A percentile compares a stretch with the other conserved stretches of the same genome.
Evolutionary conservation across 1,139 yeast species (phyloP).

Genomic region (Arxiozyma telluris): DNA sequence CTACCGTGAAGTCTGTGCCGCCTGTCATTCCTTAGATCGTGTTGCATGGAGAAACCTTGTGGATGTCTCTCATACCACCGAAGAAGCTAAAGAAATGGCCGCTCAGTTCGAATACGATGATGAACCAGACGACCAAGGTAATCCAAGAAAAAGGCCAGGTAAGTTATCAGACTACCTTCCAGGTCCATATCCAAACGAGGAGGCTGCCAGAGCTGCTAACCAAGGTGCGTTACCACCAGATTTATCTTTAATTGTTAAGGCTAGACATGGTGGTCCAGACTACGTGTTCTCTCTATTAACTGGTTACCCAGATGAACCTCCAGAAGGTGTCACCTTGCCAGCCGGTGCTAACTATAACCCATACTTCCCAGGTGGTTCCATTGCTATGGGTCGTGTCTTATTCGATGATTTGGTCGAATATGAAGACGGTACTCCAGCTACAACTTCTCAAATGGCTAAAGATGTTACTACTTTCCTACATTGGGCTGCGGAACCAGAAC

Average conservation of each 20-base stretch:
- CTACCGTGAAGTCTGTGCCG: conserved; percentile 97
- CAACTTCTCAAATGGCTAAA: conserved; percentile 99
- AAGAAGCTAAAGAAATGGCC: conserved; percentile 89
- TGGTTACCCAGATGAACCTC: conserved; percentile 98
- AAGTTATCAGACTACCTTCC: conserved; percentile 94
- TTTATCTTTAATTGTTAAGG: conserved; percentile 92
- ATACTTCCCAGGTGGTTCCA: conserved; percentile 99
- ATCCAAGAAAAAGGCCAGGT: conserved; percentile 97
- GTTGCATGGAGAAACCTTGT: conserved; percentile 98
- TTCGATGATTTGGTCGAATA: conserved; percentile 95
- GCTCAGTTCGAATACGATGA: conserved; percentile 97
- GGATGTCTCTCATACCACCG: conserved; percentile 88
- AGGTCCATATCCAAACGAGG: conserved; percentile 93
- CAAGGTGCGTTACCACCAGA: conserved; percentile 99
- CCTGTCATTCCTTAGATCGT: conserved; percentile 95
- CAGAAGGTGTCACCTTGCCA: conserved; percentile 92
- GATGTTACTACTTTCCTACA: conserved; percentile 91
- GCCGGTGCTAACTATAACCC: conserved; percentile 97
- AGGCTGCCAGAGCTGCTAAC: conserved; percentile 99
- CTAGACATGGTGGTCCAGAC: conserved; percentile 98
- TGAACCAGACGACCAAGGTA: conserved; percentile 99
- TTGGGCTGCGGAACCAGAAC: conserved; percentile 99
- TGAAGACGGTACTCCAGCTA: conserved; percentile 98
- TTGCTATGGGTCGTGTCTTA: conserved; percentile 98
- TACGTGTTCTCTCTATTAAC: conserved; percentile 91